A percentile compares a stretch with the other conserved stretches of the same genome.
These are phyloP conservation scores for Paecilomyces dactylethromorphus DNA, from an alignment of 2,329 filamentous ascomycete species.

Conservation along the genomic window DNA sequence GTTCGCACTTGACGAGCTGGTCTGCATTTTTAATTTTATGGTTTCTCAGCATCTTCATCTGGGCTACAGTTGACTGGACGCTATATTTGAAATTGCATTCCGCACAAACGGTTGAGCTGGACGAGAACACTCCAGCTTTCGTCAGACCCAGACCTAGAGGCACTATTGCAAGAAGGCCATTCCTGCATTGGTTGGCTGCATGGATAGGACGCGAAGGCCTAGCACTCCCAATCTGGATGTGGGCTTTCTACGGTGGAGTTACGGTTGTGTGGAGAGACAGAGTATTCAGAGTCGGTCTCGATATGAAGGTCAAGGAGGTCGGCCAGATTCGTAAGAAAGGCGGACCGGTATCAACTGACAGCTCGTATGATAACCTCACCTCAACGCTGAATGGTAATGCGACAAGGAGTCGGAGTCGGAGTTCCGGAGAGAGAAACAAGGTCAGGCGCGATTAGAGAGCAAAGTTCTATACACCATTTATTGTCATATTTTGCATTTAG, in stretches of 20 bases:
- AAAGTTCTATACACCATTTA: neutral
- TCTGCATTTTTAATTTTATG: conserved; percentile 58
- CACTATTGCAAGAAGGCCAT: conserved; percentile 46
- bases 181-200: conserved; percentile 66
- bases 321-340: conserved; percentile 6
- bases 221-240: conserved; percentile 82
- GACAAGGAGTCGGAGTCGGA: conserved; percentile 26
- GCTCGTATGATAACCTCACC: conserved; percentile 11
- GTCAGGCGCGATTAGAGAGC: conserved; percentile 2
- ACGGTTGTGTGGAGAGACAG: conserved; percentile 84
- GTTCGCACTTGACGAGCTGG: conserved; percentile 60
- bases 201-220: conserved; percentile 81
- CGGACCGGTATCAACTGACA: conserved; percentile 8
- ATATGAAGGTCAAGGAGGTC: conserved; percentile 71
- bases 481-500: neutral
- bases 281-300: conserved; percentile 71
- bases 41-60: conserved; percentile 57
- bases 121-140: conserved; percentile 69
- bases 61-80: conserved; percentile 70
- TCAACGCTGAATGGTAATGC: neutral
- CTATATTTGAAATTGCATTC: conserved; percentile 70
- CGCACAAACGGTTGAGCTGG: conserved; percentile 61
- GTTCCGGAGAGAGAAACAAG: conserved; percentile 18
- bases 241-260: conserved; percentile 81
- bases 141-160: conserved; percentile 46